Evolutionary conservation across 2,329 filamentous ascomycete species (phyloP).

Genomic region (Monosporascus sp.): DNA sequence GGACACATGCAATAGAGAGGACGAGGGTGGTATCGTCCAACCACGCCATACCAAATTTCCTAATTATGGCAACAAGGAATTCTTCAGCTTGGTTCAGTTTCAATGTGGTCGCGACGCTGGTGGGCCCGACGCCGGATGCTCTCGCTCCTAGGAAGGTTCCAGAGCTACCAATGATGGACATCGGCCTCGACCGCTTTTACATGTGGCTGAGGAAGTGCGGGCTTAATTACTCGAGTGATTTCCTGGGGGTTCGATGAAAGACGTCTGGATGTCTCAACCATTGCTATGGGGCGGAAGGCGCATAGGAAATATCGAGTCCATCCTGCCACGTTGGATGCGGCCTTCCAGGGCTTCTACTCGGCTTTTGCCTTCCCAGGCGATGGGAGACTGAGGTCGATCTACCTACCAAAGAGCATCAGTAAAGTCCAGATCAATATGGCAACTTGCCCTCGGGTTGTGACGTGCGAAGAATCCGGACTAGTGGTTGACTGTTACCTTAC

Average conservation of each 20-base stretch:
- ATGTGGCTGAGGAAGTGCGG: slow-evolving; percentile 3
- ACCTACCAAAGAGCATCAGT: slow-evolving; percentile 4
- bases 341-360: slow-evolving; percentile 6
- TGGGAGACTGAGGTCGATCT: slow-evolving; percentile 3
- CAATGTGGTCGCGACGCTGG: no score
- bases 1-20: no score
- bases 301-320: neutral
- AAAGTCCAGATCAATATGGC: slow-evolving; percentile 1
- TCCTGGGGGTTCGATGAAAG: slow-evolving; percentile 1
- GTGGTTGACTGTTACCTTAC: no score
- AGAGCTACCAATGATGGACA: slow-evolving; percentile 2
- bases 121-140: no score
- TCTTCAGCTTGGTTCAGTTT: no score
- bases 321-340: slow-evolving; percentile 4
- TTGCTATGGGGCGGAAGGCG: no score
- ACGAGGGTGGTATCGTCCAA: no score
- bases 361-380: slow-evolving; percentile 4
- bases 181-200: slow-evolving; percentile 7
- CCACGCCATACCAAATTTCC: no score
- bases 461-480: no score
- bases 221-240: neutral
- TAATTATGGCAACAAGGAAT: no score
- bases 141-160: neutral
- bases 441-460: neutral
- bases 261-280: no score